Evolutionary conservation across 805 yeast genomes (phyloP).

Genomic region (Lipomyces mesembrius): DNA sequence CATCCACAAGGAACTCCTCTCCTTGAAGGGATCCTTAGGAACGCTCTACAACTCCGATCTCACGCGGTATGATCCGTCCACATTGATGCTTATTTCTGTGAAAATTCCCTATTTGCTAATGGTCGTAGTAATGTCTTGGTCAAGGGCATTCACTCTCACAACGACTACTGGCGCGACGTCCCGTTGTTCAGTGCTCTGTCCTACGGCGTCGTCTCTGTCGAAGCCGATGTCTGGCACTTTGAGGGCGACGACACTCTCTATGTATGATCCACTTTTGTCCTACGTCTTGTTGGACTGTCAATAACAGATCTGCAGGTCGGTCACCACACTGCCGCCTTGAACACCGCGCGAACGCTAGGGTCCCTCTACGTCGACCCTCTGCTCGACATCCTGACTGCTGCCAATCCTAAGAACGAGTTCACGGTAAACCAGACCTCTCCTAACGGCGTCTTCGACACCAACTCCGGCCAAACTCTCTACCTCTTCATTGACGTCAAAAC

Average conservation of each 20-base stretch:
- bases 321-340: conserved; percentile 58
- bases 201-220: conserved; percentile 56
- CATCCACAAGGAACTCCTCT: conserved; percentile 20
- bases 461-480: conserved; percentile 58
- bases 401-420: conserved; percentile 48
- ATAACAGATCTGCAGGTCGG: conserved; percentile 57
- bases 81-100: neutral
- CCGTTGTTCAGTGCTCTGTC: conserved; percentile 57
- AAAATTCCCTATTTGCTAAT: too few relatives aligned
- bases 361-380: conserved; percentile 60
- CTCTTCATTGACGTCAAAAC: conserved; percentile 68
- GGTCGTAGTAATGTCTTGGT: conserved; percentile 41
- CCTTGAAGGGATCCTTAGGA: conserved; percentile 20
- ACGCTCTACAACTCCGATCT: conserved; percentile 32
- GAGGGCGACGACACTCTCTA: conserved; percentile 46
- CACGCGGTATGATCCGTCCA: conserved; percentile 22
- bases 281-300: neutral
- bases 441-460: conserved; percentile 51
- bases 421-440: conserved; percentile 30
- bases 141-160: conserved; percentile 59
- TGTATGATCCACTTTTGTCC: conserved; percentile 10
- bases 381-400: conserved; percentile 52
- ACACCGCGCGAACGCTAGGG: conserved; percentile 53
- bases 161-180: conserved; percentile 57
- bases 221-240: conserved; percentile 61